A percentile compares a stretch with the other conserved stretches of the same genome.
Evolutionary conservation across 2,329 filamentous ascomycete genomes (phyloP).

Genomic region (Neofusicoccum kwambonambiense): DNA sequence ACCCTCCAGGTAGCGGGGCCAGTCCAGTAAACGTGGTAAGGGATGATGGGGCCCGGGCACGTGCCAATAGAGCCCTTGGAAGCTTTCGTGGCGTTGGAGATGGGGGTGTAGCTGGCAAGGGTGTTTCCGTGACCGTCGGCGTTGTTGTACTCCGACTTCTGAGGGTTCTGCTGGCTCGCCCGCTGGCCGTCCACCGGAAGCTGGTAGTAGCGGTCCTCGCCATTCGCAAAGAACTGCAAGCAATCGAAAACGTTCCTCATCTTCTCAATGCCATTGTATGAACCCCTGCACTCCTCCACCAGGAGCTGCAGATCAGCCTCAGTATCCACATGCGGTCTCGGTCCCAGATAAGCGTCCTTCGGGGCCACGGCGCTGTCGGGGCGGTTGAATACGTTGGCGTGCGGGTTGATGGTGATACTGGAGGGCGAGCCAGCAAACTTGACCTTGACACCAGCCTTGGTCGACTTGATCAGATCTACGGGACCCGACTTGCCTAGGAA

Average conservation of each 20-base stretch:
- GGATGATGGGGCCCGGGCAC: slow-evolving; percentile 56
- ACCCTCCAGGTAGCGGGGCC: slow-evolving; percentile 58
- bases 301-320: slow-evolving; percentile 53
- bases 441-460: slow-evolving; percentile 41
- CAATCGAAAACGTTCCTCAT: slow-evolving; percentile 56
- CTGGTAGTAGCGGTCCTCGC: slow-evolving; percentile 51
- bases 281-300: slow-evolving; percentile 54
- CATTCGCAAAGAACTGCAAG: slow-evolving; percentile 50
- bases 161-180: slow-evolving; percentile 43
- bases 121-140: slow-evolving; percentile 45
- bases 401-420: slow-evolving; percentile 48
- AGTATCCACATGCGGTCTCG: slow-evolving; percentile 52
- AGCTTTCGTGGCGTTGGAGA: slow-evolving; percentile 34
- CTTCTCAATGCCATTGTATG: slow-evolving; percentile 53
- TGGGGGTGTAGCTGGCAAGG: slow-evolving; percentile 36
- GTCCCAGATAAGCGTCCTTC: slow-evolving; percentile 54
- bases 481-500: slow-evolving; percentile 42
- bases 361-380: slow-evolving; percentile 50
- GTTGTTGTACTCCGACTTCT: slow-evolving; percentile 42
- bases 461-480: slow-evolving; percentile 42
- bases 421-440: slow-evolving; percentile 43
- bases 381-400: slow-evolving; percentile 56
- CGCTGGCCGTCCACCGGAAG: slow-evolving; percentile 43
- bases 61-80: slow-evolving; percentile 46
- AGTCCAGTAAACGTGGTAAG: slow-evolving; percentile 58